Evolutionary conservation across 257 asterid species (phyloP).

Genomic region (Cruciata laevipes): DNA sequence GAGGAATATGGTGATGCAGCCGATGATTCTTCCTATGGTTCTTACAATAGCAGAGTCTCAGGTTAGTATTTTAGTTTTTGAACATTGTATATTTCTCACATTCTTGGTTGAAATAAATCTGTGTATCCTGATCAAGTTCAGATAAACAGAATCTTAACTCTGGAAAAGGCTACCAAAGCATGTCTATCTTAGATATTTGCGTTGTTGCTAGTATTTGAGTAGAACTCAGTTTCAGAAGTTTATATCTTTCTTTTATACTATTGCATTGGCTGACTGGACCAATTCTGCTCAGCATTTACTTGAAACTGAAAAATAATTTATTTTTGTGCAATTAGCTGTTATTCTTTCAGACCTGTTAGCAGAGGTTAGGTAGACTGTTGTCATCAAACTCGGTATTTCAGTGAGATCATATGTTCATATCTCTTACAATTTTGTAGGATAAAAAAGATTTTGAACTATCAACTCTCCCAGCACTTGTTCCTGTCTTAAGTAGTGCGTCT

Average conservation of each 20-base stretch:
- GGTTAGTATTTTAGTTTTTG: conserved; percentile 38
- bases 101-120: background rate
- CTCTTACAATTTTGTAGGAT: conserved; percentile 48
- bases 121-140: background rate
- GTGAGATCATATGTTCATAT: background rate
- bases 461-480: conserved; percentile 94
- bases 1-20: conserved; percentile 96
- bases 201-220: background rate
- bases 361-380: background rate
- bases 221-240: background rate
- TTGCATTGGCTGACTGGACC: background rate
- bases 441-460: conserved; percentile 90
- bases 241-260: too few species aligned
- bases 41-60: conserved; percentile 96
- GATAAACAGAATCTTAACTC: background rate
- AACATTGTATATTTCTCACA: conserved; percentile 7
- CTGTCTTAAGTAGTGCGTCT: conserved; percentile 83
- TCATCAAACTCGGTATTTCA: conserved; percentile 1
- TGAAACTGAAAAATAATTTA: background rate
- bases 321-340: background rate
- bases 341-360: background rate
- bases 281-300: background rate
- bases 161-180: background rate
- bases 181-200: background rate
- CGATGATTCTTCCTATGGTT: conserved; percentile 99